Evolutionary conservation across 2,329 filamentous ascomycete genomes (phyloP).

Genomic region (Sporothrix sp.): DNA sequence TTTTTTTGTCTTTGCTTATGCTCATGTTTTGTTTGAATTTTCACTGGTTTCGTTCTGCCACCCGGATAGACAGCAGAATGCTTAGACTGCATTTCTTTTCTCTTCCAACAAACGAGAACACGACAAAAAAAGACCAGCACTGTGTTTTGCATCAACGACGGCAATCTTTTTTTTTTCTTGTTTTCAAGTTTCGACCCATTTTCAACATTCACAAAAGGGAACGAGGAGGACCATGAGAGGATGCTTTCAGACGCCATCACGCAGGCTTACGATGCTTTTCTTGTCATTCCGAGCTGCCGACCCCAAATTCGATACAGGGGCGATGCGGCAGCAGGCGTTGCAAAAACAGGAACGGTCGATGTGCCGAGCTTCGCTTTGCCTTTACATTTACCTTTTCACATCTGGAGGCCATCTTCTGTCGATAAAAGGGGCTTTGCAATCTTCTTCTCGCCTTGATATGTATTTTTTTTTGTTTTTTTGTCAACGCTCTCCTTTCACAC

Average conservation of each 20-base stretch:
- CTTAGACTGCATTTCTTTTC: slow-evolving; percentile 14
- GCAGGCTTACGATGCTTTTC: too few relatives aligned
- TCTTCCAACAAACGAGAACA: slow-evolving; percentile 11
- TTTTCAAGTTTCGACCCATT: too few relatives aligned
- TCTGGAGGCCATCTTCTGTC: not conserved
- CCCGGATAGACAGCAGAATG: slow-evolving; percentile 15
- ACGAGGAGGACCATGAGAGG: too few relatives aligned
- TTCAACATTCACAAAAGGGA: not conserved
- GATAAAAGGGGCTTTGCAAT: not conserved
- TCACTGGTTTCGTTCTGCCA: slow-evolving; percentile 3
- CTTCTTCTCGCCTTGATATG: not conserved
- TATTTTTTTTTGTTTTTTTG: not conserved
- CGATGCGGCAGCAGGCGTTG: not conserved
- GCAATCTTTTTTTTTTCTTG: not conserved
- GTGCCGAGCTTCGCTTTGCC: not conserved
- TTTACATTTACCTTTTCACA: not conserved
- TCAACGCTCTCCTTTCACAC: not conserved
- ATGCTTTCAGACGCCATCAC: too few relatives aligned
- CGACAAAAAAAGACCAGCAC: slow-evolving; percentile 7
- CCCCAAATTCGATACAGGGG: too few relatives aligned
- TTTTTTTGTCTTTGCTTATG: not conserved
- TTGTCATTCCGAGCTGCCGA: too few relatives aligned
- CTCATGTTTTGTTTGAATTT: not conserved
- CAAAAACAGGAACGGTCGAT: not conserved
- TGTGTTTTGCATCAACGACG: slow-evolving; percentile 6